A percentile compares a stretch with the other conserved stretches of the same genome.
Conservation (phyloP, 225 moss, liverwort and hornwort species). For the Sphagnum tenellum region DNA sequence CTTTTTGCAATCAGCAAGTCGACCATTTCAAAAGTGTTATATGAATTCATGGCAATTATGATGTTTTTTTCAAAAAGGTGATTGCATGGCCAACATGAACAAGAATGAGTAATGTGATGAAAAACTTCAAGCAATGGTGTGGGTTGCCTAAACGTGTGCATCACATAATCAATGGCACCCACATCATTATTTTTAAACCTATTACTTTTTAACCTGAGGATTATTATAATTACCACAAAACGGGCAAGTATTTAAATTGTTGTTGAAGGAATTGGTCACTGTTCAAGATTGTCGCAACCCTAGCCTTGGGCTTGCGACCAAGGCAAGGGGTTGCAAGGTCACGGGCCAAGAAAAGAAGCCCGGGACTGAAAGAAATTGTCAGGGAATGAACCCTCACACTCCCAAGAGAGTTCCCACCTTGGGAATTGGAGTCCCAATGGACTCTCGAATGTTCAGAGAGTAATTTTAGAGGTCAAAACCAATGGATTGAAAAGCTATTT, state of each 20-base stretch:
- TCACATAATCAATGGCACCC: background rate
- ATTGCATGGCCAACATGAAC: background rate
- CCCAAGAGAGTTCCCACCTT: no score
- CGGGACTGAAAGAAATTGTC: no score
- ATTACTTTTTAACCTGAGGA: background rate
- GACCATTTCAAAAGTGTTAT: background rate
- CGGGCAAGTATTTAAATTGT: background rate
- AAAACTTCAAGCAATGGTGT: background rate
- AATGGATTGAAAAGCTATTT: no score
- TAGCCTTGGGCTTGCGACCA: no score
- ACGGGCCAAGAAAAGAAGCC: no score
- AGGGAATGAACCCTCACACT: no score
- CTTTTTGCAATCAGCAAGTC: background rate
- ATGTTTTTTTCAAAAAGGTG: background rate
- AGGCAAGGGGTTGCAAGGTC: no score
- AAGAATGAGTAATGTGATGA: slow-evolving; percentile 1
- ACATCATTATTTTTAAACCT: background rate
- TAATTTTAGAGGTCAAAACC: no score
- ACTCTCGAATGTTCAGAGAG: no score
- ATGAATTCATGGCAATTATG: background rate
- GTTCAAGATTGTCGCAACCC: no score
- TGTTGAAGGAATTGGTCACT: no score
- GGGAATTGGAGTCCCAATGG: no score
- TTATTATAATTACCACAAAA: background rate
- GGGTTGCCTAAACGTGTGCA: background rate